Percentiles rank a stretch among this genome's conserved stretches.
Evolutionary conservation across 1,284 basidiomycete genomes (phyloP).

Genomic region (Ceratobasidium sp.): DNA sequence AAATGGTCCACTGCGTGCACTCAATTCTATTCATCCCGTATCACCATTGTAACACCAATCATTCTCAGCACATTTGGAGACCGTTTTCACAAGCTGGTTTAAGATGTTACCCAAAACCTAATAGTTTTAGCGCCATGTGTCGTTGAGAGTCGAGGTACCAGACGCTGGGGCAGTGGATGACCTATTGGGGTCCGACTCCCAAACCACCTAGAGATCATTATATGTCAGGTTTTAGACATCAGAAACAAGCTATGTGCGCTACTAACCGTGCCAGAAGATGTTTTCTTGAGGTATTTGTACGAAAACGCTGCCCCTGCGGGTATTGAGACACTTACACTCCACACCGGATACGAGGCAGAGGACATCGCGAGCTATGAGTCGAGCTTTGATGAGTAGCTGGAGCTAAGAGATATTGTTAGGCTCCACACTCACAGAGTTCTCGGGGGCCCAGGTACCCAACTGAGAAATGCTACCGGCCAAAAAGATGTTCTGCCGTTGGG

Average conservation of each 20-base stretch:
- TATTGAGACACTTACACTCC: constrained; percentile 66
- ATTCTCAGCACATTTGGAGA: too few relatives aligned
- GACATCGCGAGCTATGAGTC: constrained; percentile 71
- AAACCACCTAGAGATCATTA: constrained; percentile 61
- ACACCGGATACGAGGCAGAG: constrained; percentile 68
- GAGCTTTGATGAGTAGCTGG: too few relatives aligned
- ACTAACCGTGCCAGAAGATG: constrained; percentile 67
- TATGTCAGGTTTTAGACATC: too few relatives aligned
- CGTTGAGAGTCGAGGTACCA: constrained; percentile 59
- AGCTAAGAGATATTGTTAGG: not conserved
- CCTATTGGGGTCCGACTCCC: constrained; percentile 73
- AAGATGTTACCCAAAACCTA: too few relatives aligned
- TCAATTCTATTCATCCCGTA: too few relatives aligned
- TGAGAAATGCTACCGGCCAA: constrained; percentile 39
- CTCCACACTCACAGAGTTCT: constrained; percentile 24
- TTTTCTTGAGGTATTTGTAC: constrained; percentile 74
- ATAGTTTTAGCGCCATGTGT: constrained; percentile 55
- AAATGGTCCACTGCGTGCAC: too few relatives aligned
- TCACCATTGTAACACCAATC: too few relatives aligned
- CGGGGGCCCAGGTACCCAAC: constrained; percentile 45
- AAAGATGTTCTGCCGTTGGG: constrained; percentile 43
- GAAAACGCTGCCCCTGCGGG: constrained; percentile 66
- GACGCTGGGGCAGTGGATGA: constrained; percentile 61
- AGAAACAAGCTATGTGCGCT: not conserved
- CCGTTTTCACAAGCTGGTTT: too few relatives aligned